phyloP scores from a whole-genome alignment of 2,329 filamentous ascomycete species.

The Aaosphaeria arxii region DNA sequence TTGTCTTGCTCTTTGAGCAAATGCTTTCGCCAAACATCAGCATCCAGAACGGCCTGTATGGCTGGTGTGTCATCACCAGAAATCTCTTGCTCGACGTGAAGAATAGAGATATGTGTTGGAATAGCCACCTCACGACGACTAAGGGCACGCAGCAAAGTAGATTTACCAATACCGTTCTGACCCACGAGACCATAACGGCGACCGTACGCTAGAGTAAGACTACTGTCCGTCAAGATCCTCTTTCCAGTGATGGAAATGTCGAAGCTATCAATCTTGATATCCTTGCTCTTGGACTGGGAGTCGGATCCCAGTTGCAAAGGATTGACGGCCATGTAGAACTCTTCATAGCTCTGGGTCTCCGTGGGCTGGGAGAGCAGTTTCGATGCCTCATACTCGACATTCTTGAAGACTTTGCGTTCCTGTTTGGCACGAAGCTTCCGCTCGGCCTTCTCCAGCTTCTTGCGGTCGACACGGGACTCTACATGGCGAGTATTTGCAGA shows the following conservation, averaged over 20 bases:
- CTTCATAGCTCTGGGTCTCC: conserved; percentile 88
- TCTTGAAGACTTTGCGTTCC: conserved; percentile 98
- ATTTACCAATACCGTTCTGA: conserved; percentile 91
- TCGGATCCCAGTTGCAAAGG: conserved; percentile 81
- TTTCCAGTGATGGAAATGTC: conserved; percentile 89
- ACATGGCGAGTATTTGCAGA: conserved; percentile 91
- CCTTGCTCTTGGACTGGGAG: conserved; percentile 80
- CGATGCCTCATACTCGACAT: conserved; percentile 95
- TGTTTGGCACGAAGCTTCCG: conserved; percentile 97
- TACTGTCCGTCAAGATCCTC: conserved; percentile 88
- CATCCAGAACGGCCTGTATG: conserved; percentile 90
- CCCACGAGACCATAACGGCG: conserved; percentile 95
- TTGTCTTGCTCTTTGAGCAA: conserved; percentile 85
- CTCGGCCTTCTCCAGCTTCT: conserved; percentile 99
- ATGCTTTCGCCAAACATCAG: conserved; percentile 98
- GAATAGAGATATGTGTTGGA: conserved; percentile 95
- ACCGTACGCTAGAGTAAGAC: conserved; percentile 84
- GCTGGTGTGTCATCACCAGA: conserved; percentile 93
- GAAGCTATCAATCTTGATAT: conserved; percentile 95
- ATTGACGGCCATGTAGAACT: conserved; percentile 99
- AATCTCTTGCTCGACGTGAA: conserved; percentile 99
- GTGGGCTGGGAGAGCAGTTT: conserved; percentile 80
- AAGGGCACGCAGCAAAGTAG: conserved; percentile 87
- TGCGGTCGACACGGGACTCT: conserved; percentile 94
- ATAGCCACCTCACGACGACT: conserved; percentile 92